A percentile compares a stretch with the other conserved stretches of the same genome.
These are phyloP conservation scores for Saccharomycopsis babjevae DNA, from an alignment of 805 yeast genomes.

Conservation along the genomic window DNA sequence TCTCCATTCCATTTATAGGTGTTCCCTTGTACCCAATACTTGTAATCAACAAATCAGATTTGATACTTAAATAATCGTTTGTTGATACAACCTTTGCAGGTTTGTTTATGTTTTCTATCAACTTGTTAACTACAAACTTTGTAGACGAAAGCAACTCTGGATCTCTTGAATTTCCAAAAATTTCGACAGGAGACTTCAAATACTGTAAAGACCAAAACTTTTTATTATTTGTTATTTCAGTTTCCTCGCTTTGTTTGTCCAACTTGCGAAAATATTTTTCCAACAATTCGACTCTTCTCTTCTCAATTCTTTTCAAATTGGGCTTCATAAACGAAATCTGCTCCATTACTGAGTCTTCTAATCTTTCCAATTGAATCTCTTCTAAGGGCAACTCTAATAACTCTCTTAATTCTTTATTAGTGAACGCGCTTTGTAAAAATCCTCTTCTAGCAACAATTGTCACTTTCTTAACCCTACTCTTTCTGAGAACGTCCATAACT, in stretches of 20 bases:
- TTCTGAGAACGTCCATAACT: constrained; percentile 46
- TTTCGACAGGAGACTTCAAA: constrained; percentile 51
- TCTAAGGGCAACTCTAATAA: constrained; percentile 47
- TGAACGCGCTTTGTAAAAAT: constrained; percentile 73
- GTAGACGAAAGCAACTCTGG: constrained; percentile 34
- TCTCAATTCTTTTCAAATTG: constrained; percentile 41
- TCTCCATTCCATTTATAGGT: constrained; percentile 41
- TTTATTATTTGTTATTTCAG: constrained; percentile 20
- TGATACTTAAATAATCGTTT: constrained; percentile 23
- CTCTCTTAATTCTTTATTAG: constrained; percentile 88
- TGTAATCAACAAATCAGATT: constrained; percentile 60
- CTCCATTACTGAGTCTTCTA: constrained; percentile 30
- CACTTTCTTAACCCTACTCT: constrained; percentile 51
- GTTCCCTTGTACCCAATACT: constrained; percentile 77
- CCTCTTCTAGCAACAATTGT: constrained; percentile 82
- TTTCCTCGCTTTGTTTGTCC: background rate
- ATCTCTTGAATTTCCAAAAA: constrained; percentile 14
- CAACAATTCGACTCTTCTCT: constrained; percentile 56
- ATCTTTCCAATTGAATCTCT: constrained; percentile 39
- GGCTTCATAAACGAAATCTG: constrained; percentile 24
- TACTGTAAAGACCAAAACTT: constrained; percentile 58
- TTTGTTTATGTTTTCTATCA: constrained; percentile 26
- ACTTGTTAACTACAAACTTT: constrained; percentile 38
- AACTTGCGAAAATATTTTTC: constrained; percentile 32
- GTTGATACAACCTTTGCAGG: constrained; percentile 22